These are phyloP conservation scores for Pelargonium australe DNA, from an alignment of 441 rosid species.

Conservation along the genomic window DNA sequence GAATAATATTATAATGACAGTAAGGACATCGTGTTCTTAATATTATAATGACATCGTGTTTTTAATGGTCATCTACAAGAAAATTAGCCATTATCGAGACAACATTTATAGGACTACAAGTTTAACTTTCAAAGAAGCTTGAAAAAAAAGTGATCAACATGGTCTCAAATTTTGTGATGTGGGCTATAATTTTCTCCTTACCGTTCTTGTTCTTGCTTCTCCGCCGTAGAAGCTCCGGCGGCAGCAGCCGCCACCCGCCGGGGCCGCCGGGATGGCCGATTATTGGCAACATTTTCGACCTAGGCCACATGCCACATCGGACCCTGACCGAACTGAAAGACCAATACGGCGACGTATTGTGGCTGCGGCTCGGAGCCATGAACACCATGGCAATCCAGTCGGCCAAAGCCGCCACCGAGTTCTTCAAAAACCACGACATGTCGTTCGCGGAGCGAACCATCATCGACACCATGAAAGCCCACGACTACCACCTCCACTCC, in stretches of 20 bases:
- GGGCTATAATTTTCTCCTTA: slow-evolving; percentile 2
- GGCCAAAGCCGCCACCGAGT: slow-evolving; percentile 39
- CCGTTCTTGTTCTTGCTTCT: neutral
- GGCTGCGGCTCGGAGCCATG: slow-evolving; percentile 42
- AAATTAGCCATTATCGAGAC: no score
- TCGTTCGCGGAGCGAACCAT: slow-evolving; percentile 35
- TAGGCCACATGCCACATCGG: slow-evolving; percentile 44
- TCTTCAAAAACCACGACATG: slow-evolving; percentile 46
- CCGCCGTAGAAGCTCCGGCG: slow-evolving; percentile 20
- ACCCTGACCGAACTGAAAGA: slow-evolving; percentile 32
- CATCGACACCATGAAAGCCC: slow-evolving; percentile 33
- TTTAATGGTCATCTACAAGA: no score
- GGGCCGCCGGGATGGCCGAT: slow-evolving; percentile 53
- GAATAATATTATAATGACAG: no score
- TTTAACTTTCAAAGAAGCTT: no score
- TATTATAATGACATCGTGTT: no score
- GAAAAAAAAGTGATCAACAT: no score
- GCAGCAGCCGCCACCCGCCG: slow-evolving; percentile 30
- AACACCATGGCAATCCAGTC: slow-evolving; percentile 51
- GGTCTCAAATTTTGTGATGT: slow-evolving; percentile 13
- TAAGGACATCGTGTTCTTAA: no score
- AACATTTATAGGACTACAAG: no score
- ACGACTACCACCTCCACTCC: slow-evolving; percentile 31
- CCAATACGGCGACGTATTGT: slow-evolving; percentile 39
- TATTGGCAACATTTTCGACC: slow-evolving; percentile 44